phyloP scores from a whole-genome alignment of 129 eudicot species.

The carrot (Daucus carota) region DH1_v3.0 NC_030388.2:32657001-32657500 shows the following conservation, averaged over 20 bases:
- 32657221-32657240: neutral
- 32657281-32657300: slow-evolving; percentile 54
- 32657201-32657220: neutral
- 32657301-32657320: slow-evolving; percentile 76
- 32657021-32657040: slow-evolving; percentile 94
- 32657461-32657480: slow-evolving; percentile 79
- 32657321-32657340: slow-evolving; percentile 96
- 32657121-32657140: slow-evolving; percentile 91
- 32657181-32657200: neutral
- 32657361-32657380: slow-evolving; percentile 84
- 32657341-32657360: slow-evolving; percentile 85
- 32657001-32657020: slow-evolving; percentile 83
- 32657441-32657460: slow-evolving; percentile 67
- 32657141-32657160: slow-evolving; percentile 11
- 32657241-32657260: neutral
- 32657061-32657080: slow-evolving; percentile 91
- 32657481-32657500: slow-evolving; percentile 60
- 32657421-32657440: slow-evolving; percentile 69
- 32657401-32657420: slow-evolving; percentile 83
- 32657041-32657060: slow-evolving; percentile 92
- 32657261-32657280: neutral
- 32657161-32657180: slow-evolving; percentile 1
- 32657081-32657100: slow-evolving; percentile 92
- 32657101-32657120: slow-evolving; percentile 93
- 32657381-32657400: slow-evolving; percentile 94